Percentiles rank a stretch among this genome's conserved stretches.
phyloP scores from a whole-genome alignment of 139 green algal species.

The Trebouxia sp. region DNA sequence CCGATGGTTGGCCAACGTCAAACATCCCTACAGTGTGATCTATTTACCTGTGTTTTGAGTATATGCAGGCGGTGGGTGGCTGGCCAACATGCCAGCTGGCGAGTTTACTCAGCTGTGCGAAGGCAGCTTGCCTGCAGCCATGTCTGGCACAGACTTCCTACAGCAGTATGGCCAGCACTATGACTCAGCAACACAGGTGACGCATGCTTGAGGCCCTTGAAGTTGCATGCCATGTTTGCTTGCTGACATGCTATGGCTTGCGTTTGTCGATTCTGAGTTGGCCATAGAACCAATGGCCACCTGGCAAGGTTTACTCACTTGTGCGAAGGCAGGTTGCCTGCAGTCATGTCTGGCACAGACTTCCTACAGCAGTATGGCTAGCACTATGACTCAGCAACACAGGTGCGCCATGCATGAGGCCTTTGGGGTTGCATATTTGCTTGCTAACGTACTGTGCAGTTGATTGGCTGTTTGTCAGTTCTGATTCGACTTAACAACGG shows the following conservation, averaged over 20 bases:
- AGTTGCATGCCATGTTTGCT: no score
- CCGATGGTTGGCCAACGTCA: no score
- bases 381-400: slow-evolving; percentile 76
- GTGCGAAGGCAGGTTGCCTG: slow-evolving; percentile 64
- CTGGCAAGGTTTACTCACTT: slow-evolving; percentile 55
- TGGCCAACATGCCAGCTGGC: slow-evolving; percentile 63
- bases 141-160: slow-evolving; percentile 76
- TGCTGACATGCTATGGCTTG: no score
- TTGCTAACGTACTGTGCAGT: no score
- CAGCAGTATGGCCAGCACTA: slow-evolving; percentile 60
- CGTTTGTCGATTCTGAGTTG: no score
- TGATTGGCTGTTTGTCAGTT: no score
- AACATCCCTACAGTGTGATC: no score
- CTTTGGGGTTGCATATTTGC: no score
- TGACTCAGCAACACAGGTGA: slow-evolving; percentile 65
- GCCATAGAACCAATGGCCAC: no score
- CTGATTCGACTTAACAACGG: no score
- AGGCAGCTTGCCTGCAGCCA: slow-evolving; percentile 54
- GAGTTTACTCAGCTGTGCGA: slow-evolving; percentile 55
- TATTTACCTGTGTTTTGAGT: not conserved
- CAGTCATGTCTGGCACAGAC: slow-evolving; percentile 54
- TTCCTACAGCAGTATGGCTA: slow-evolving; percentile 68
- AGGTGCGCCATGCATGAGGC: no score
- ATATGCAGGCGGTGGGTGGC: slow-evolving; percentile 51
- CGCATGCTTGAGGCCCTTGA: no score